Conservation (phyloP, 108 stramenopile genomes). For the Pinguiococcus pyrenoidosus region DNA sequence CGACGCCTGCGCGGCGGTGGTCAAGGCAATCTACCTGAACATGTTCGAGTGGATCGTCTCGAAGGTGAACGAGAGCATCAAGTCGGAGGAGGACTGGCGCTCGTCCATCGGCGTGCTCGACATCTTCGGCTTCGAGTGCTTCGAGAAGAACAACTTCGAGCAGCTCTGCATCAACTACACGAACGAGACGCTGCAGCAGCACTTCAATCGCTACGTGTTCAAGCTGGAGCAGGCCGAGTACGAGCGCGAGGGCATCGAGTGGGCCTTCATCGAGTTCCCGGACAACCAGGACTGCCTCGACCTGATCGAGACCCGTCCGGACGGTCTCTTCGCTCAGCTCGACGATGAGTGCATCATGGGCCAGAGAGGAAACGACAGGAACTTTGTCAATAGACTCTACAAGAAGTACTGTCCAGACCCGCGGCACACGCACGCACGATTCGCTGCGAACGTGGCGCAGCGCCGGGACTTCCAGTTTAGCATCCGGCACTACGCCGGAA, state of each 20-base stretch:
- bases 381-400: conserved; percentile 26
- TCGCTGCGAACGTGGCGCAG: neutral
- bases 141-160: conserved; percentile 84
- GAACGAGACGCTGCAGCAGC: conserved; percentile 50
- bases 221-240: conserved; percentile 49
- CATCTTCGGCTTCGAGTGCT: conserved; percentile 57
- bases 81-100: conserved; percentile 3
- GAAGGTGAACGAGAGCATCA: conserved; percentile 18
- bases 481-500: conserved; percentile 26
- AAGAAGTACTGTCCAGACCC: conserved; percentile 1
- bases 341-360: conserved; percentile 79
- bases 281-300: conserved; percentile 95
- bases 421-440: neutral
- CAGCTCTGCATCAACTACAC: conserved; percentile 44
- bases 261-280: conserved; percentile 63
- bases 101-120: conserved; percentile 39
- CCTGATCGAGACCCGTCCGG: conserved; percentile 76
- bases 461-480: conserved; percentile 22
- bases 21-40: conserved; percentile 74
- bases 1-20: conserved; percentile 80
- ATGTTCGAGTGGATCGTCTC: conserved; percentile 27
- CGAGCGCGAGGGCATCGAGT: conserved; percentile 43
- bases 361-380: conserved; percentile 60
- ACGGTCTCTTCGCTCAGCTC: conserved; percentile 64
- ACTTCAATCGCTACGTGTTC: conserved; percentile 44